Percentiles rank a stretch among this genome's conserved stretches.
Evolutionary conservation across 148 eudicot genomes (phyloP).

Genomic region (Drosera capensis): DNA sequence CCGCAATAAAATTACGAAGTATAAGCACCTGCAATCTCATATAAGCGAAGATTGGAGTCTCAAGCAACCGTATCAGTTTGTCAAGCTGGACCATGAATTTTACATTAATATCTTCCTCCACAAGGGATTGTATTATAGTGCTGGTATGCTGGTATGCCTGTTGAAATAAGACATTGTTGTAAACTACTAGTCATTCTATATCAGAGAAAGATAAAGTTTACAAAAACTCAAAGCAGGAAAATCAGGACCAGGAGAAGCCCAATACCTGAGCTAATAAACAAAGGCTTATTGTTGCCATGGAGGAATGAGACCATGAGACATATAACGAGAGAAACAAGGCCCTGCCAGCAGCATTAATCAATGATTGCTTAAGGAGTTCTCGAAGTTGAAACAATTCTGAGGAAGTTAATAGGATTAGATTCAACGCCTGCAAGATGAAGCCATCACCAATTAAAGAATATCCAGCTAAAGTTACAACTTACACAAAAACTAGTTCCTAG

Average conservation of each 20-base stretch:
- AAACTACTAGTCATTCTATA: background rate
- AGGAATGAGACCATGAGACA: slow-evolving; percentile 96
- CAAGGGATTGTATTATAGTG: slow-evolving; percentile 76
- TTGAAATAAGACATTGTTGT: slow-evolving; percentile 2
- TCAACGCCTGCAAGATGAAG: slow-evolving; percentile 61
- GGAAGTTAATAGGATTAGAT: slow-evolving; percentile 86
- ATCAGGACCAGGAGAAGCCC: slow-evolving; percentile 3
- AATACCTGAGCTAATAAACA: slow-evolving; percentile 96
- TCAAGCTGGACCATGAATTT: slow-evolving; percentile 89
- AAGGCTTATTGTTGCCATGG: slow-evolving; percentile 87
- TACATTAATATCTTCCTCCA: slow-evolving; percentile 82
- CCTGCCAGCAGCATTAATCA: slow-evolving; percentile 54
- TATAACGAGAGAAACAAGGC: slow-evolving; percentile 77
- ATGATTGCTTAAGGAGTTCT: slow-evolving; percentile 61
- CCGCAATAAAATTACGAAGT: background rate
- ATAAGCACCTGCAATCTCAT: slow-evolving; percentile 73
- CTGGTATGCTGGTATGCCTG: slow-evolving; percentile 97
- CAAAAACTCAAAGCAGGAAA: background rate
- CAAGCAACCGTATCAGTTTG: slow-evolving; percentile 77
- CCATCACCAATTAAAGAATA: background rate
- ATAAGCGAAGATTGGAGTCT: slow-evolving; percentile 84
- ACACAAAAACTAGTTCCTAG: too few species aligned
- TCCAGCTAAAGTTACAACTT: too few species aligned
- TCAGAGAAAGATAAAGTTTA: background rate
- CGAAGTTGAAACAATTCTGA: slow-evolving; percentile 85